phyloP scores from a whole-genome alignment of 331 rosid genomes.

The Dryas integrifolia region DNA sequence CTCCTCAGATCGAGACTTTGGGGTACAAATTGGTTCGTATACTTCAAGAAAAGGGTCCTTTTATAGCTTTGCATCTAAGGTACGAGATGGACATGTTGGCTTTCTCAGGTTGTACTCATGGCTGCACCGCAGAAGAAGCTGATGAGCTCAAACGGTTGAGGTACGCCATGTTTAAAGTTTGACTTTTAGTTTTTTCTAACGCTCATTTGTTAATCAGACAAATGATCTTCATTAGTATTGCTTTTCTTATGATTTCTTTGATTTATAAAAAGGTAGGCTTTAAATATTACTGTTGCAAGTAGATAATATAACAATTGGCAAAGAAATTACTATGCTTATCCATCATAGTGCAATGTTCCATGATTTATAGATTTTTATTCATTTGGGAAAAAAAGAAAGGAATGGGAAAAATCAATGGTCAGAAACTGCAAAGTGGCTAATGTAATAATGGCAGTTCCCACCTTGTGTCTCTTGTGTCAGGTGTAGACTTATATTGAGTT shows the following conservation, averaged over 20 bases:
- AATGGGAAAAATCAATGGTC: neutral
- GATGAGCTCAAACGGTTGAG: slow-evolving; percentile 88
- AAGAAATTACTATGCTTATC: neutral
- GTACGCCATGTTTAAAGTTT: slow-evolving; percentile 35
- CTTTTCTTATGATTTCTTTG: slow-evolving; percentile 2
- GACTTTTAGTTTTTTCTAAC: neutral
- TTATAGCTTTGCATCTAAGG: slow-evolving; percentile 85
- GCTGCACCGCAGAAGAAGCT: slow-evolving; percentile 83
- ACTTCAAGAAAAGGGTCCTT: slow-evolving; percentile 75
- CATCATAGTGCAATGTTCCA: neutral
- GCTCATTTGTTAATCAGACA: slow-evolving; percentile 10
- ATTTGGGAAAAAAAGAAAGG: neutral
- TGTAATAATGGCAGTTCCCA: slow-evolving; percentile 1
- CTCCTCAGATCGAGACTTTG: slow-evolving; percentile 82
- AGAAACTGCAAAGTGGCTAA: neutral
- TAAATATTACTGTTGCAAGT: neutral
- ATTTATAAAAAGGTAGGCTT: neutral
- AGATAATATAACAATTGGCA: neutral
- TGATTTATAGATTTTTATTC: neutral
- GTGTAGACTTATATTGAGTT: neutral
- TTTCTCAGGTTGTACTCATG: slow-evolving; percentile 95
- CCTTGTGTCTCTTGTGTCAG: neutral
- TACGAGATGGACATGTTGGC: slow-evolving; percentile 99
- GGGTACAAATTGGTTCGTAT: slow-evolving; percentile 68
- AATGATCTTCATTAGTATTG: slow-evolving; percentile 14